These are phyloP conservation scores for Earliella scabrosa DNA, from an alignment of 1,284 basidiomycete species.

Conservation along the genomic window DNA sequence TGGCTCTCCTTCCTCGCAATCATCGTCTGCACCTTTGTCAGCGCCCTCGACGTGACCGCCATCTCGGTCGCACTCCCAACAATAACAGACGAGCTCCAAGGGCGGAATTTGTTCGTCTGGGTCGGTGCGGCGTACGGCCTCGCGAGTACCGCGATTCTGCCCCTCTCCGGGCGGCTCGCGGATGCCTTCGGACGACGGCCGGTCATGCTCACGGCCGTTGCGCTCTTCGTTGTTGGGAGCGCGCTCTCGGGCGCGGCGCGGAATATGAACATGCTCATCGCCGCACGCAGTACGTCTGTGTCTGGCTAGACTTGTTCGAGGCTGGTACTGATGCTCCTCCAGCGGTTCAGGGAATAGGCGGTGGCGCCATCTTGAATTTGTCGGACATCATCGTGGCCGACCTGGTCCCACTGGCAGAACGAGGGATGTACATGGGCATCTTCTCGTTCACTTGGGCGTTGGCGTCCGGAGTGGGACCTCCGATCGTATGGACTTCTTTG, in stretches of 20 bases:
- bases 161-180: conserved; percentile 31
- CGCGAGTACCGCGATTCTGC: conserved; percentile 32
- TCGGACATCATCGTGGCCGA: no score
- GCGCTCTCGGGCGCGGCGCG: conserved; percentile 45
- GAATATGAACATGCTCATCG: conserved; percentile 48
- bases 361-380: no score
- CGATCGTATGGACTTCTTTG: no score
- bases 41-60: conserved; percentile 13
- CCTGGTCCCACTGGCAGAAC: no score
- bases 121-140: conserved; percentile 29
- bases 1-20: conserved; percentile 16
- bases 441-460: no score
- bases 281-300: conserved; percentile 38
- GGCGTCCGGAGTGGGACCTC: no score
- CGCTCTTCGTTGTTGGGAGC: conserved; percentile 22
- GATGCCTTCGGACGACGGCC: conserved; percentile 21
- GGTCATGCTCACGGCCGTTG: conserved; percentile 14
- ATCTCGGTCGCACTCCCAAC: conserved; percentile 21
- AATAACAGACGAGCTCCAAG: conserved; percentile 19
- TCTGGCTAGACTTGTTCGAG: no score
- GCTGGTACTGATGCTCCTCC: no score
- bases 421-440: no score
- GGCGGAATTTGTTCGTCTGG: conserved; percentile 13
- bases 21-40: conserved; percentile 4
- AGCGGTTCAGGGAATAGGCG: no score